Conservation (phyloP, 306 rosid species). For the Pterocarpus santalinus region DNA sequence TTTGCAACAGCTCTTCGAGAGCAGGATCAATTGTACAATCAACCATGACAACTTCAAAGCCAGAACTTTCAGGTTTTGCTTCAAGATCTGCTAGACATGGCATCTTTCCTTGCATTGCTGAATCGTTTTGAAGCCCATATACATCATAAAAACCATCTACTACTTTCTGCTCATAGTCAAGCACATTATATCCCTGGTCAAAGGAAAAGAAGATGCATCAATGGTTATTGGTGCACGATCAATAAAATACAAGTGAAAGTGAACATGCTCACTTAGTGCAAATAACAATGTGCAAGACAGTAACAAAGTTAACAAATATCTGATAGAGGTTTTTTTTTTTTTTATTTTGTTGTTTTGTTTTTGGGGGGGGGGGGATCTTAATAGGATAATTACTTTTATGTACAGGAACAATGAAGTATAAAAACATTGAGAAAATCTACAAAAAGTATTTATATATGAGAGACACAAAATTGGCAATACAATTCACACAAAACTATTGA, state of each 20-base stretch:
- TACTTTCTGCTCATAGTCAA: conserved; percentile 91
- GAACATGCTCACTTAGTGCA: neutral
- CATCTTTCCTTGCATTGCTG: conserved; percentile 88
- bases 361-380: too few species aligned
- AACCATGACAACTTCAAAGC: conserved; percentile 86
- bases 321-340: too few species aligned
- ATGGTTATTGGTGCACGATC: conserved; percentile 29
- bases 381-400: neutral
- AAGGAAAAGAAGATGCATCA: conserved; percentile 44
- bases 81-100: conserved; percentile 85
- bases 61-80: conserved; percentile 69
- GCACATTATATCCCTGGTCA: conserved; percentile 83
- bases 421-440: conserved; percentile 4
- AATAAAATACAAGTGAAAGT: conserved; percentile 15
- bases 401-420: conserved; percentile 13
- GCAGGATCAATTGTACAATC: conserved; percentile 77
- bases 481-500: neutral
- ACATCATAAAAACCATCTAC: conserved; percentile 94
- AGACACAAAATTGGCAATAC: neutral
- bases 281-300: neutral
- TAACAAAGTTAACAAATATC: too few species aligned
- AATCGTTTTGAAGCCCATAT: conserved; percentile 67
- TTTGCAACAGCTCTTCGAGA: conserved; percentile 84
- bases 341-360: too few species aligned
- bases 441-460: too few species aligned